phyloP scores from a whole-genome alignment of 495 filamentous ascomycete genomes.

The Penicillium desertorum region DNA sequence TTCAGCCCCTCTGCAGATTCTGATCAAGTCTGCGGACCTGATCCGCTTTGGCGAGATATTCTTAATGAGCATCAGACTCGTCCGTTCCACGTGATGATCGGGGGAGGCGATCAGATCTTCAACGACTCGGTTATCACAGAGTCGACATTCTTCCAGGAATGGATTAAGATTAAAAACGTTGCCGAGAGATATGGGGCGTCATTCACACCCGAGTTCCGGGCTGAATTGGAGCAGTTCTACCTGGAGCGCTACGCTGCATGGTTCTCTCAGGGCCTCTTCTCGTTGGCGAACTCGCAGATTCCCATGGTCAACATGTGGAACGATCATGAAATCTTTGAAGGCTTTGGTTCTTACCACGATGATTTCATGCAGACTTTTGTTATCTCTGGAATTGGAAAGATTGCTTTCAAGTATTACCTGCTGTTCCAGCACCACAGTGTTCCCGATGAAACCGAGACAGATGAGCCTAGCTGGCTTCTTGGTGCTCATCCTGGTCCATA shows the following conservation, averaged over 20 bases:
- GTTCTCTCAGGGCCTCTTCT: conserved; percentile 95
- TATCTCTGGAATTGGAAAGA: conserved; percentile 81
- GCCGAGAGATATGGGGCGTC: conserved; percentile 71
- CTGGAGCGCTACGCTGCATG: conserved; percentile 81
- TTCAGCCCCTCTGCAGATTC: conserved; percentile 81
- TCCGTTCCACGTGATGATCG: conserved; percentile 98
- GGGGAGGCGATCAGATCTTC: conserved; percentile 96
- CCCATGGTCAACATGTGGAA: conserved; percentile 99
- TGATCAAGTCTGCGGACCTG: conserved; percentile 79
- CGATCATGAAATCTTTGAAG: conserved; percentile 98
- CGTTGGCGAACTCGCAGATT: conserved; percentile 88
- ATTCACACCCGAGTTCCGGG: conserved; percentile 74
- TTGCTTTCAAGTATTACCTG: conserved; percentile 98
- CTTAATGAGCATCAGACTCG: conserved; percentile 88
- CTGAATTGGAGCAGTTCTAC: conserved; percentile 84
- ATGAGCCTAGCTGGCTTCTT: conserved; percentile 90
- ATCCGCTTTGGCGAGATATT: conserved; percentile 95
- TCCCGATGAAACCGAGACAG: conserved; percentile 68
- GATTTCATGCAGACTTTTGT: conserved; percentile 90
- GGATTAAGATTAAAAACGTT: conserved; percentile 78
- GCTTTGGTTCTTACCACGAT: conserved; percentile 89
- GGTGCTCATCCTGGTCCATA: conserved; percentile 82
- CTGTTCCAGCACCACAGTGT: conserved; percentile 96
- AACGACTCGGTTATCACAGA: conserved; percentile 80
- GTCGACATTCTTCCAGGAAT: conserved; percentile 71